These are phyloP conservation scores for Zygnema circumcarinatum DNA, from an alignment of 139 green algal species.

Conservation along the genomic window DNA sequence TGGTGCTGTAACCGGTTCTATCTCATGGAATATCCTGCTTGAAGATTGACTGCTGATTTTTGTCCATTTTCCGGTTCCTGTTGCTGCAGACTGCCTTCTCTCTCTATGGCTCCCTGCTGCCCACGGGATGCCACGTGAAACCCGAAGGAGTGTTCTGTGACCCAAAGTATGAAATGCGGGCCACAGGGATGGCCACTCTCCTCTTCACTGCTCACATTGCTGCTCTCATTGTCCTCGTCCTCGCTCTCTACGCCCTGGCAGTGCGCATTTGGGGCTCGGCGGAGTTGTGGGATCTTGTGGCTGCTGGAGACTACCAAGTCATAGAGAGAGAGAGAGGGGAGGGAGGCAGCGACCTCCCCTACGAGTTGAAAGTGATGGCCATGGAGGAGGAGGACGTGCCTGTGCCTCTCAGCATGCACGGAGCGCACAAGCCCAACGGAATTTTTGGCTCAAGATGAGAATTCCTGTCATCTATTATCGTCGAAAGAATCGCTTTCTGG, in stretches of 20 bases:
- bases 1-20: too few relatives aligned
- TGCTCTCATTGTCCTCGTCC: not conserved
- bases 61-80: not conserved
- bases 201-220: constrained; percentile 14
- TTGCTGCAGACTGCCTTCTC: constrained; percentile 28
- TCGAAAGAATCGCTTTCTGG: too few relatives aligned
- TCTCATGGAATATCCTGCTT: too few relatives aligned
- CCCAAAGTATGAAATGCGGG: constrained; percentile 6
- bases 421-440: not conserved
- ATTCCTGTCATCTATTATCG: too few relatives aligned
- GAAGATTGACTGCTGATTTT: too few relatives aligned
- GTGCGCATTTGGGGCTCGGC: not conserved
- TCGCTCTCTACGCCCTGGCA: constrained; percentile 5
- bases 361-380: not conserved
- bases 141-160: constrained; percentile 13
- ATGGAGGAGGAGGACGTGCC: not conserved
- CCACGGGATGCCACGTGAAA: constrained; percentile 3
- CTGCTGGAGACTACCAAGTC: not conserved
- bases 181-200: not conserved
- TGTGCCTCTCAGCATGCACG: not conserved
- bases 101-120: constrained; percentile 28
- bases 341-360: too few relatives aligned
- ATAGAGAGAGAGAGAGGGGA: not conserved
- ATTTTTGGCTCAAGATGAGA: not conserved
- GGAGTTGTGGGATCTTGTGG: not conserved